Percentiles rank a stretch among this genome's conserved stretches.
Evolutionary conservation across 2,329 filamentous ascomycete genomes (phyloP).

Genomic region (Colletotrichum orchidophilum): DNA sequence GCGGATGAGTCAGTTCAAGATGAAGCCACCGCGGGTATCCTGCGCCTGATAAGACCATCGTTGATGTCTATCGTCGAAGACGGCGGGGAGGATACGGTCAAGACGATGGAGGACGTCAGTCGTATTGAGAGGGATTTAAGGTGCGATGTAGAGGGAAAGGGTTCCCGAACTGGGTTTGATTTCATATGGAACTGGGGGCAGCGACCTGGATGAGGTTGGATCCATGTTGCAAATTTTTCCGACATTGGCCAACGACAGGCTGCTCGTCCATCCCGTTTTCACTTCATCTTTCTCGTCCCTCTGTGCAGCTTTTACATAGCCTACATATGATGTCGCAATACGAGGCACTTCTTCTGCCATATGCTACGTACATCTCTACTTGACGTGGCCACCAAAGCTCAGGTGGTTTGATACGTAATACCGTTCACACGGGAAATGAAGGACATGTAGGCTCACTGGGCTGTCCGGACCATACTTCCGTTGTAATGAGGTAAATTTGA

Average conservation of each 20-base stretch:
- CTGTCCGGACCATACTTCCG: no score
- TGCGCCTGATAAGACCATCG: neutral
- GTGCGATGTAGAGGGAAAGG: neutral
- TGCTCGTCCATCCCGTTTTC: neutral
- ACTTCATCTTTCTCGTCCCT: neutral
- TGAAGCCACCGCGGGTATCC: neutral
- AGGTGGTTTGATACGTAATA: no score
- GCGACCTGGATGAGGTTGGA: neutral
- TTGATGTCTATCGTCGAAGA: conserved; percentile 9
- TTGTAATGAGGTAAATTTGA: no score
- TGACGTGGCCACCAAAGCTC: no score
- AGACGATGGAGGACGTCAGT: conserved; percentile 11
- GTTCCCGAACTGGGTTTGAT: conserved; percentile 7
- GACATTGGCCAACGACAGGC: neutral
- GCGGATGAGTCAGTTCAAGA: conserved; percentile 12
- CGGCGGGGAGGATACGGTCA: conserved; percentile 17
- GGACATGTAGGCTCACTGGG: no score
- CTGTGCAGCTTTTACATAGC: no score
- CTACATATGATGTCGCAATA: no score
- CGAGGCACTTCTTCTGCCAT: no score
- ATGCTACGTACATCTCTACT: no score
- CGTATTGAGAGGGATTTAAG: conserved; percentile 10
- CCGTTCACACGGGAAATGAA: no score
- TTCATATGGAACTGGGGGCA: conserved; percentile 24
- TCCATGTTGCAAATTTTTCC: neutral